Evolutionary conservation across 2,329 filamentous ascomycete species (phyloP), one percentile per base, ranked within the genome.

Genomic region (Clarireedia hainanense): DNA sequence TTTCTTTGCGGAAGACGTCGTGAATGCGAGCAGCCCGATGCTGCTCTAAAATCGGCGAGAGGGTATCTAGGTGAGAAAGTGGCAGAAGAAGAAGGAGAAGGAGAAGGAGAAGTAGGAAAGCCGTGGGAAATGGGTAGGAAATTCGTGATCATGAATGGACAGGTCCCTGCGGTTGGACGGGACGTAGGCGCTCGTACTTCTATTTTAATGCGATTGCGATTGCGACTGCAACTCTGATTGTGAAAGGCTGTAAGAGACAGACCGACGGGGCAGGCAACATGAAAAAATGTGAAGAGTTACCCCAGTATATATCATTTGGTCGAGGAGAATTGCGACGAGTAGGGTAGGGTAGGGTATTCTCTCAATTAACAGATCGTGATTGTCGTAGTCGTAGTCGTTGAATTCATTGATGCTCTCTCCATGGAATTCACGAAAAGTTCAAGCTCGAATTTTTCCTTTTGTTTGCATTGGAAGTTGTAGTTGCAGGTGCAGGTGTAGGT

Each of bases 1-100:
- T 82, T 85, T 86, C 81, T 85, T 86, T 79, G 75, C 77, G 76
- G 81, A 85, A 82, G 82, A 85, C 83, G 83, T 86, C 73, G 79
- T 86, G 83, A 80, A 76, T 71, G 77, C 74, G 83, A 85, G 83
- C 83, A 84, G 81, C 82, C 70, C 70, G 10, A 45, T 67, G 67
- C 66, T 67, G 67, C 67, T 68, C 67, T 64, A 57, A 20, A 56
- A 48, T 56, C 40, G 58, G 52, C 26, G 47, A 52, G 27, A 57
- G 55, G 46, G 55, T 57, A 57, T 52, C 56, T 51, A 56, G 57
- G 52, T 45, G 23, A 34, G 9, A 9, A 12, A 34, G 30, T 34
- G 30, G 40, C 4, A 12, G 40, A 23, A 43, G 40, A 15, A 23
- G 40, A 43, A 24, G 20, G 12, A 43, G 23, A 17, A 43, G 20